Base-by-base conservation (phyloP, 2,329 filamentous ascomycete species). In the Allantophomopsis lycopodina region DNA sequence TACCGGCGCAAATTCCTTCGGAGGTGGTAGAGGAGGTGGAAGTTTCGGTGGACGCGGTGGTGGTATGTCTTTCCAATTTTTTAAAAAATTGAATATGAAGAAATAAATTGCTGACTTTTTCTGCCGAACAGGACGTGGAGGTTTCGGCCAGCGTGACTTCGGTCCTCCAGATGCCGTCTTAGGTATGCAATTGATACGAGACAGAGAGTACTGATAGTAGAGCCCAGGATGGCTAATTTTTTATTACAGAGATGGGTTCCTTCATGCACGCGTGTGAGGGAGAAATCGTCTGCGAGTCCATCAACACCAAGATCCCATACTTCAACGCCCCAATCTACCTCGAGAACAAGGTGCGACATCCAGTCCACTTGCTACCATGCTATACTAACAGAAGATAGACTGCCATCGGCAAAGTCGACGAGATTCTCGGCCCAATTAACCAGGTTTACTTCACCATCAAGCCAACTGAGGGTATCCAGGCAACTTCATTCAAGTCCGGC, bases 261-360 rank as follows among this genome's bases (percentile, higher is more conserved):
- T 94, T 96, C 64, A 65, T 95, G 60, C 91, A 98, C 68, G 79
- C 87, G 43, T 89, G 84, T 66, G 91, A 98, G 65, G 89, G 89
- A 60, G 91, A 98, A 65, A 91, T 98, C 73, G 82, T 98, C 52
- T 95, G 89, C 82, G 80, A 87, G 64, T 93, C 84, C 51, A 81
- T 83, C 64, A 96, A 95, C 71, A 69, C 82, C 54, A 96, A 96
- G 68, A 82, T 98, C 48, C 91, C 91, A 46, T 94, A 94, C 69
- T 98, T 98, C 80, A 96, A 95, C 70, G 91, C 91, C 45, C 87
- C 87, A 51, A 94, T 98, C 62, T 98, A 91, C 68, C 81, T 96
- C 55, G 89, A 96, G 73, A 98, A 96, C 72, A 98, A 96, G 73
- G 83, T 81, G 23, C 31, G 18, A 35, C 33, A 36, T 20, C 44